These are phyloP conservation scores for Rhizophagus clarus DNA, from an alignment of 192 early-diverging fungal genomes.

Conservation along the genomic window DNA sequence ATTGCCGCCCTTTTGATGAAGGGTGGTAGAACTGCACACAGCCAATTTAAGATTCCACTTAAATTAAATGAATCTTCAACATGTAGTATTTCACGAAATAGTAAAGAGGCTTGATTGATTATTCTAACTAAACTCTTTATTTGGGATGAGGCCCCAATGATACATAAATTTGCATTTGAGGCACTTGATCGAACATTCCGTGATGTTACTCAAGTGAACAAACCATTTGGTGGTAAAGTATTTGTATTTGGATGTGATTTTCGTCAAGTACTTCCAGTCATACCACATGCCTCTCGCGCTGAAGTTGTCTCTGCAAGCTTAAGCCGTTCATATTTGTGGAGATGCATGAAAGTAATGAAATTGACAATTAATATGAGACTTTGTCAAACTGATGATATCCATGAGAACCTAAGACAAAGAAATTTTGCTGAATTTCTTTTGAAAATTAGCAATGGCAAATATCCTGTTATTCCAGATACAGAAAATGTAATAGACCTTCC, in stretches of 20 bases:
- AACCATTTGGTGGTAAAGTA: slow-evolving; percentile 32
- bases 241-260: background rate
- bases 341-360: background rate
- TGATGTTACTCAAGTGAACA: slow-evolving; percentile 13
- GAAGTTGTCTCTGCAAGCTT: slow-evolving; percentile 25
- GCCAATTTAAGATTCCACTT: slow-evolving; percentile 38
- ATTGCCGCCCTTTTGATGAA: slow-evolving; percentile 38
- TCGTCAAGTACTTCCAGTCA: slow-evolving; percentile 32
- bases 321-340: slow-evolving; percentile 32
- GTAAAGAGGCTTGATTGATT: slow-evolving; percentile 7
- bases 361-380: slow-evolving; percentile 37
- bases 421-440: slow-evolving; percentile 26
- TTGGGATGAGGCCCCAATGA: slow-evolving; percentile 41
- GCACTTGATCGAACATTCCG: slow-evolving; percentile 6
- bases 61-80: slow-evolving; percentile 23
- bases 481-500: background rate
- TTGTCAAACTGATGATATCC: no score
- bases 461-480: background rate
- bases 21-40: slow-evolving; percentile 40
- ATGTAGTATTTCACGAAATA: slow-evolving; percentile 19
- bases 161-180: slow-evolving; percentile 5
- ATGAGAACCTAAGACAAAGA: background rate
- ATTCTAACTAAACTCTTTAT: slow-evolving; percentile 34
- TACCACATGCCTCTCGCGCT: background rate
- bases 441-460: background rate